These are phyloP conservation scores for Metschnikowia gelsemii DNA, from an alignment of 805 yeast species.

Conservation along the genomic window DNA sequence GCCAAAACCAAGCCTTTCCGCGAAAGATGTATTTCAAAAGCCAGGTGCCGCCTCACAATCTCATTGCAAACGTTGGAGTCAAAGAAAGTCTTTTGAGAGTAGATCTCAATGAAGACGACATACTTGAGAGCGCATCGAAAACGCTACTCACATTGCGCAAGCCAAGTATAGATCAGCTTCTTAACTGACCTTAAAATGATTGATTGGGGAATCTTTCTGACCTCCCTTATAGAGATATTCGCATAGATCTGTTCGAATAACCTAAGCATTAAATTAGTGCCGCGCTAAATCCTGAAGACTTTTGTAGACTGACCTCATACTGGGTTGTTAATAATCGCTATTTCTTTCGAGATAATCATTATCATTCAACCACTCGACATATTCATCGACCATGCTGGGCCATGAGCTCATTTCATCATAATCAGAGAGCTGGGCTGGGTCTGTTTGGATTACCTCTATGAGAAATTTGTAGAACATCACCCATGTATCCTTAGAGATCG, in stretches of 20 bases:
- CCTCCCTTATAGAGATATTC: no score
- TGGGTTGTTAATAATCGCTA: no score
- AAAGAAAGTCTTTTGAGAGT: constrained; percentile 16
- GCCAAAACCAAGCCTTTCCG: constrained; percentile 17
- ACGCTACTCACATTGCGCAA: constrained; percentile 41
- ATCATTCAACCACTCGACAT: constrained; percentile 56
- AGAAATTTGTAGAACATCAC: constrained; percentile 73
- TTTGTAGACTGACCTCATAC: no score
- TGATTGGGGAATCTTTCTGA: no score
- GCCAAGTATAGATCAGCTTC: constrained; percentile 41
- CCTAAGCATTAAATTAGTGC: no score
- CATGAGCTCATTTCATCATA: constrained; percentile 86
- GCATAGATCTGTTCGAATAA: no score
- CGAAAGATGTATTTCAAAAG: constrained; percentile 32
- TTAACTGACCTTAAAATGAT: constrained; percentile 26
- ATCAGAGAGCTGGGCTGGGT: constrained; percentile 47
- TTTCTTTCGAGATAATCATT: constrained; percentile 17
- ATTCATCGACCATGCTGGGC: constrained; percentile 89
- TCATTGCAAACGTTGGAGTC: constrained; percentile 18
- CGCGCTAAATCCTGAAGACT: no score
- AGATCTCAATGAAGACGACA: constrained; percentile 15
- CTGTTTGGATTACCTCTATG: constrained; percentile 44
- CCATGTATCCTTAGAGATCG: constrained; percentile 78
- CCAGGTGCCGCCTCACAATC: constrained; percentile 27
- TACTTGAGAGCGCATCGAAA: constrained; percentile 35